Evolutionary conservation across 768 basidiomycete genomes (phyloP), one percentile per base, ranked within the genome.

Genomic region (Tylopilus sp.): DNA sequence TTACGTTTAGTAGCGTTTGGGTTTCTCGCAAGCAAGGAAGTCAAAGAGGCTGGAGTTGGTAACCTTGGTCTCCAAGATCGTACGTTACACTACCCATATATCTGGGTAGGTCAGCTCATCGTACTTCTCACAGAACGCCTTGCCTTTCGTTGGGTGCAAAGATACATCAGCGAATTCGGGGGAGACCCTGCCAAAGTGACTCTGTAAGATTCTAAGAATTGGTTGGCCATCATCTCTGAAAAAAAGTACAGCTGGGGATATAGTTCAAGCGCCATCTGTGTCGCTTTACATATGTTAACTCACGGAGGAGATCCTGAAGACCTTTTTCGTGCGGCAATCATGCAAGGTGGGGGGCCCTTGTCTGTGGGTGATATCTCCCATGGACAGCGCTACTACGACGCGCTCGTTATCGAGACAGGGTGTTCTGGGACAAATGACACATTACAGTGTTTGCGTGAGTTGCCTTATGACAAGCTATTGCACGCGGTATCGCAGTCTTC

Each of bases 141-240:
- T 6, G 79, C 77, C 1, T 59, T 80, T 11, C 56, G 72, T 55
- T 81, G 79, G 85, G 75, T 86, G 0, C 80, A 85, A 57, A 64
- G 73, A 21, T 79, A 87, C 56, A 83, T 86, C 40, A 70, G 57
- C 17, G 63, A 64, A 0, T 88, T 86, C 53, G 85, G 86, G 15
- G 84, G 83, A 13, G 80, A 78, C 53, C 71, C 70, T 18, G 57
- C n/a, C 15, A 73, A 76, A 66, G 75, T 74, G 9, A 61, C 70
- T 11, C 58, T 69, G 62, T 63, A 47, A 51, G 15, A 10, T 5
- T 10, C n/a, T n/a, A n/a, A n/a, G n/a, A n/a, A n/a, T n/a, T n/a
- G n/a, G n/a, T n/a, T n/a, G n/a, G 28, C 28, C 28, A 10, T 10
- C 10, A 6, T 28, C 10, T 10, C 5, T 28, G 28, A 28, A 5